Percentiles rank a stretch among this genome's conserved stretches.
These are phyloP conservation scores for Sphagnum magellanicum DNA, from an alignment of 228 moss, liverwort and hornwort genomes.

Conservation along the genomic window DNA sequence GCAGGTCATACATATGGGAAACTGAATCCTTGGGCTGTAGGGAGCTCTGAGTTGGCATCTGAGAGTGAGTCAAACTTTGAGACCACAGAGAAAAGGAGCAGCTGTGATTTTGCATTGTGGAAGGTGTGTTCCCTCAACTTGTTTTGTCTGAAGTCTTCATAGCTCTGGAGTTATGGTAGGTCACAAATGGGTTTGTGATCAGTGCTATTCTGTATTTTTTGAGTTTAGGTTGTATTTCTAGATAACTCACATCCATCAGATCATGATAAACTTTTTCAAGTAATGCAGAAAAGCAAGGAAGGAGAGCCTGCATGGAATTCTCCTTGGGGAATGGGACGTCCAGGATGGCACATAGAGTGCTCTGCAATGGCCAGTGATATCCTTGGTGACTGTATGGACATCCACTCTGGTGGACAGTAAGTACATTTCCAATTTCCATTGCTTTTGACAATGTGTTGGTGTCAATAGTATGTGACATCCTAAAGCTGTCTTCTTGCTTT, in stretches of 20 bases:
- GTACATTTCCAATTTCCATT: constrained; percentile 9
- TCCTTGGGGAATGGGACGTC: constrained; percentile 92
- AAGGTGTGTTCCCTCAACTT: constrained; percentile 47
- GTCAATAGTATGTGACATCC: background rate
- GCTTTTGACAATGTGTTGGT: background rate
- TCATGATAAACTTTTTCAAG: background rate
- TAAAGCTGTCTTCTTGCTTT: background rate
- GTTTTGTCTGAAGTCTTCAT: too few relatives aligned
- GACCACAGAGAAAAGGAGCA: constrained; percentile 67
- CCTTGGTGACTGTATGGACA: constrained; percentile 72
- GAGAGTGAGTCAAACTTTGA: constrained; percentile 96
- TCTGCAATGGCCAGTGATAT: constrained; percentile 98
- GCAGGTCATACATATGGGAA: constrained; percentile 92
- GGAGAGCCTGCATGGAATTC: constrained; percentile 94
- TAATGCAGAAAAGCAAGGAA: constrained; percentile 72
- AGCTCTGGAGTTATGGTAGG: too few relatives aligned
- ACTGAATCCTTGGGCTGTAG: constrained; percentile 90
- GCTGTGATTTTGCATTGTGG: constrained; percentile 95
- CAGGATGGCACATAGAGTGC: constrained; percentile 99
- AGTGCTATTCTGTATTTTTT: too few relatives aligned
- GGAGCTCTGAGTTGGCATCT: constrained; percentile 76
- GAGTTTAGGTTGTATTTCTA: too few relatives aligned
- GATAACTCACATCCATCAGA: too few relatives aligned
- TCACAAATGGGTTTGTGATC: too few relatives aligned
- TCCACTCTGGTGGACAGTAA: constrained; percentile 98